These are phyloP conservation scores for Mycena venus DNA, from an alignment of 768 basidiomycete genomes.

Conservation along the genomic window DNA sequence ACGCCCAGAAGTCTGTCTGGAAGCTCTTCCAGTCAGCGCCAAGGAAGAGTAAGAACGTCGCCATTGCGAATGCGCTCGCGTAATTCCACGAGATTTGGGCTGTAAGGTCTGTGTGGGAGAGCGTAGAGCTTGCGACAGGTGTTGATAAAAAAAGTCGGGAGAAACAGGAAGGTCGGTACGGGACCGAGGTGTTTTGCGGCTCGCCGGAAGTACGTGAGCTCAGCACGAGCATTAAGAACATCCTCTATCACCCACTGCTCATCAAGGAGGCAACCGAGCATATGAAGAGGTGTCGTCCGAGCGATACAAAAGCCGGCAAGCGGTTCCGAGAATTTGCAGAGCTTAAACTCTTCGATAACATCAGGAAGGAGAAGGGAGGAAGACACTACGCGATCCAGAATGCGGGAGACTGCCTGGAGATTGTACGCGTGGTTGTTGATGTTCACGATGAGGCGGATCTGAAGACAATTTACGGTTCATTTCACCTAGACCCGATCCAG, in stretches of 20 bases:
- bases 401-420: not conserved
- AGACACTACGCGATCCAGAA: not conserved
- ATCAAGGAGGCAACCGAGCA: not conserved
- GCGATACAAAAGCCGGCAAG: conserved; percentile 3
- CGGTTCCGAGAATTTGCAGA: not conserved
- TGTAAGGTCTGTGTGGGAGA: not conserved
- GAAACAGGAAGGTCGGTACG: not conserved
- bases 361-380: not conserved
- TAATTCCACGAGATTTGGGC: not conserved
- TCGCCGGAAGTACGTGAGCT: not conserved
- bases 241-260: conserved; percentile 3
- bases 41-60: no score
- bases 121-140: not conserved
- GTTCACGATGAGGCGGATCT: conserved; percentile 8
- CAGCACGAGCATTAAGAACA: conserved; percentile 1
- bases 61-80: not conserved
- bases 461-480: not conserved
- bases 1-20: conserved; percentile 42
- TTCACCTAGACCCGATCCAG: no score
- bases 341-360: not conserved
- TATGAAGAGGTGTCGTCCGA: not conserved
- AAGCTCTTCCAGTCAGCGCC: conserved; percentile 40
- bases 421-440: not conserved
- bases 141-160: not conserved
- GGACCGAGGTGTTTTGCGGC: not conserved